A percentile compares a stretch with the other conserved stretches of the same genome.
Conservation (phyloP, 345 rosid species). For the Hibiscus tridactylites region DNA sequence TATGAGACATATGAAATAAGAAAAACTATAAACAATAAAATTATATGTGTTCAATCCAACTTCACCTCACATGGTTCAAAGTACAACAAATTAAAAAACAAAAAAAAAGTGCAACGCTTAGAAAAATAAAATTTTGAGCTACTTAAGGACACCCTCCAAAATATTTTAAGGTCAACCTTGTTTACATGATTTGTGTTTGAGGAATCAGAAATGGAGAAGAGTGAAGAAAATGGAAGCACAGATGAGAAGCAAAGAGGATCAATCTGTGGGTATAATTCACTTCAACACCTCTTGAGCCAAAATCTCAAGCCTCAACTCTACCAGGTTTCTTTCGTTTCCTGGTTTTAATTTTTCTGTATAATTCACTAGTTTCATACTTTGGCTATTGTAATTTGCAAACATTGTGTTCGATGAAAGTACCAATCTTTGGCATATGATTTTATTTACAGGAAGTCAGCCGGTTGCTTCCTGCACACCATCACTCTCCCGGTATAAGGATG, state of each 20-base stretch:
- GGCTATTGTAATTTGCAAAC: not conserved
- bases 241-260: conserved; percentile 31
- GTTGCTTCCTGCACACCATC: conserved; percentile 65
- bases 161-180: not conserved
- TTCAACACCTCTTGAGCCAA: conserved; percentile 29
- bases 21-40: too few species aligned
- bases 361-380: not conserved
- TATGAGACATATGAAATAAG: too few species aligned
- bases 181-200: not conserved
- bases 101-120: too few species aligned
- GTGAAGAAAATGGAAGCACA: not conserved
- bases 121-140: too few species aligned
- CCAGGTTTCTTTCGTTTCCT: conserved; percentile 36
- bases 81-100: too few species aligned
- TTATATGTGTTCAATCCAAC: too few species aligned
- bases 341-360: not conserved
- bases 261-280: conserved; percentile 72
- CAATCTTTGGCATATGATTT: not conserved
- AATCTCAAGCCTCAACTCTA: conserved; percentile 33
- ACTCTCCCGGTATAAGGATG: conserved; percentile 68
- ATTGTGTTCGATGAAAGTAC: not conserved
- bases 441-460: conserved; percentile 71
- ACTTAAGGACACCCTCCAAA: too few species aligned
- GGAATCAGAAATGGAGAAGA: conserved; percentile 15
- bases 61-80: too few species aligned